Conservation (phyloP, 2,329 filamentous ascomycete genomes). For the Stemphylium vesicarium region DNA sequence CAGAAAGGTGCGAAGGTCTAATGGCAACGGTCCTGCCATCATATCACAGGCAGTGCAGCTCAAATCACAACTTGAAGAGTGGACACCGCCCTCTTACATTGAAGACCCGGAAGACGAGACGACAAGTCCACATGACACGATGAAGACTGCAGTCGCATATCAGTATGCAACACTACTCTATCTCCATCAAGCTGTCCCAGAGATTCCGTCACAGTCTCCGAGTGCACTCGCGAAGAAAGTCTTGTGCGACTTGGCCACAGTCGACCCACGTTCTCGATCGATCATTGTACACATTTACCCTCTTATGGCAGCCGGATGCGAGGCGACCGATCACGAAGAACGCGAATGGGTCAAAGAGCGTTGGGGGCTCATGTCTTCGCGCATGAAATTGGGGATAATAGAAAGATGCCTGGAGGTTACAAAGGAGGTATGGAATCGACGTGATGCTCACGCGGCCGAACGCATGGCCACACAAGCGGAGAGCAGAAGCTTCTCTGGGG, state of each 20-base stretch:
- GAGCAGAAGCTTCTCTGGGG: conserved; percentile 12
- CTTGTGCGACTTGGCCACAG: conserved; percentile 66
- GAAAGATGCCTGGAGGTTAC: conserved; percentile 70
- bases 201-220: conserved; percentile 66
- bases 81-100: conserved; percentile 65
- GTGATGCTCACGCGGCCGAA: conserved; percentile 60
- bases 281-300: conserved; percentile 75
- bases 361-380: conserved; percentile 65
- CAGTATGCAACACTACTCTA: conserved; percentile 71
- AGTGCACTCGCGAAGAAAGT: conserved; percentile 67
- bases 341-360: conserved; percentile 68
- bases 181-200: conserved; percentile 71
- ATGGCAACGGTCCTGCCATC: conserved; percentile 64
- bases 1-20: conserved; percentile 64
- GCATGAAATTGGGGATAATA: conserved; percentile 71
- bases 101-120: conserved; percentile 69
- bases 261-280: conserved; percentile 66
- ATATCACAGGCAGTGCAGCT: conserved; percentile 68
- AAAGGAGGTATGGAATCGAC: conserved; percentile 69
- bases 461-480: conserved; percentile 11
- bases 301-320: conserved; percentile 70
- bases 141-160: conserved; percentile 71
- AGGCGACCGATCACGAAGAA: conserved; percentile 65
- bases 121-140: conserved; percentile 66
- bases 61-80: conserved; percentile 65